A percentile compares a stretch with the other conserved stretches of the same genome.
Evolutionary conservation across 805 yeast species (phyloP).

Genomic region (Myxozyma kluyveri): DNA sequence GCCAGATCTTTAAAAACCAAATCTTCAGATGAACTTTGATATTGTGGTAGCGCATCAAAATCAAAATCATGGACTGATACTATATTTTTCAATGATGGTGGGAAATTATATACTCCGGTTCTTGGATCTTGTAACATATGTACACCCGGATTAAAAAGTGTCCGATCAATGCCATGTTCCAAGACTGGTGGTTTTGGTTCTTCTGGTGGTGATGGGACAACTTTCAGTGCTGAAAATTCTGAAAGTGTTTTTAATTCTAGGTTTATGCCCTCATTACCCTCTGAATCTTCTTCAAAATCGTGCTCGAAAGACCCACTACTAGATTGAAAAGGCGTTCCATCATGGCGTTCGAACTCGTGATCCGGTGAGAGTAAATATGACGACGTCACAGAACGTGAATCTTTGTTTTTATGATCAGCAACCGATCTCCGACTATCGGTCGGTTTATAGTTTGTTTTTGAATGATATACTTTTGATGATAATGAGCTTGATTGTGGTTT

Average conservation of each 20-base stretch:
- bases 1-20: constrained; percentile 50
- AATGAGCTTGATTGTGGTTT: too few species aligned
- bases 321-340: too few species aligned
- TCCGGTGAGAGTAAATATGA: too few species aligned
- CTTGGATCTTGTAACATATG: constrained; percentile 78
- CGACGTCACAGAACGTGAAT: too few species aligned
- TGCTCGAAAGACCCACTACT: background rate
- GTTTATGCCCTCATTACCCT: too few species aligned
- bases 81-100: constrained; percentile 56
- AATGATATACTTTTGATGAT: too few species aligned
- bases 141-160: constrained; percentile 74
- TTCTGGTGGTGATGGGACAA: background rate
- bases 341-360: too few species aligned
- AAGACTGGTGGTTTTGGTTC: constrained; percentile 41
- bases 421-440: too few species aligned
- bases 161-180: constrained; percentile 65
- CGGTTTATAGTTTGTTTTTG: too few species aligned
- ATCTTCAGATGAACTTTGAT: constrained; percentile 70
- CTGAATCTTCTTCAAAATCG: background rate
- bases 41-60: constrained; percentile 54
- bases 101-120: constrained; percentile 67
- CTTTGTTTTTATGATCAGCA: too few species aligned
- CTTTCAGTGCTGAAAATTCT: background rate
- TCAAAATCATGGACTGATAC: constrained; percentile 66
- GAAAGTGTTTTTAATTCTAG: background rate